phyloP scores from a whole-genome alignment of 768 basidiomycete species.

The Crucibulum laeve region DNA sequence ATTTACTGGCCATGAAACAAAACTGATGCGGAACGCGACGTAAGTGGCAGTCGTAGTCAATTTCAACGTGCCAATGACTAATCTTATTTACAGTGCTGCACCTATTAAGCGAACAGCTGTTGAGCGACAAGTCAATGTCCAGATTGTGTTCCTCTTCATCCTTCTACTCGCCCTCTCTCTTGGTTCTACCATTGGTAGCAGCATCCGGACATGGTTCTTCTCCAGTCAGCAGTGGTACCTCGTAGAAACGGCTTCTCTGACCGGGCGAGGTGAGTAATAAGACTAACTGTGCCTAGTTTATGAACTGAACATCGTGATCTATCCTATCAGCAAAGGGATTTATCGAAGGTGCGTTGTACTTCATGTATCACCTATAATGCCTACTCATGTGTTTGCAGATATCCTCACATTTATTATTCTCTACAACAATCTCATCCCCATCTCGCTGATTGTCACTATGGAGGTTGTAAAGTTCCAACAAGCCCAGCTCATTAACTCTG shows the following conservation, averaged over 20 bases:
- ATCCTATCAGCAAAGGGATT: slow-evolving; percentile 60
- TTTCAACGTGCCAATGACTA: neutral
- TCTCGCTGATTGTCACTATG: slow-evolving; percentile 99
- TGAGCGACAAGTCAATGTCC: slow-evolving; percentile 92
- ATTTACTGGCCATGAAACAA: slow-evolving; percentile 97
- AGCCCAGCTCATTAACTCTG: slow-evolving; percentile 94
- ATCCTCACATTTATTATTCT: slow-evolving; percentile 98
- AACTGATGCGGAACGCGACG: slow-evolving; percentile 98
- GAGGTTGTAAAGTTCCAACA: slow-evolving; percentile 99
- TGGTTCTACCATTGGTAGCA: slow-evolving; percentile 89
- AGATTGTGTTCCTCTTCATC: slow-evolving; percentile 93
- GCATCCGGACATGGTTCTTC: slow-evolving; percentile 89
- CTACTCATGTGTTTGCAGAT: slow-evolving; percentile 43
- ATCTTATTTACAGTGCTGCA: slow-evolving; percentile 59
- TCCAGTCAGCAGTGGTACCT: slow-evolving; percentile 90
- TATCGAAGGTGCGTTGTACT: slow-evolving; percentile 61
- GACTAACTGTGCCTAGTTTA: slow-evolving; percentile 1
- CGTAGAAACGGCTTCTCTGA: slow-evolving; percentile 52
- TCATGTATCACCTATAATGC: slow-evolving; percentile 1
- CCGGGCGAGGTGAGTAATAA: slow-evolving; percentile 52
- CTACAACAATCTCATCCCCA: slow-evolving; percentile 98
- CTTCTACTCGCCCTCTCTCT: slow-evolving; percentile 83
- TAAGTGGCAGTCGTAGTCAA: slow-evolving; percentile 35
- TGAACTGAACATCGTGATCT: slow-evolving; percentile 2
- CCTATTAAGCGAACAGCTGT: slow-evolving; percentile 97